Base-by-base conservation (phyloP, 2,329 filamentous ascomycete species). In the Monilinia laxa region DNA sequence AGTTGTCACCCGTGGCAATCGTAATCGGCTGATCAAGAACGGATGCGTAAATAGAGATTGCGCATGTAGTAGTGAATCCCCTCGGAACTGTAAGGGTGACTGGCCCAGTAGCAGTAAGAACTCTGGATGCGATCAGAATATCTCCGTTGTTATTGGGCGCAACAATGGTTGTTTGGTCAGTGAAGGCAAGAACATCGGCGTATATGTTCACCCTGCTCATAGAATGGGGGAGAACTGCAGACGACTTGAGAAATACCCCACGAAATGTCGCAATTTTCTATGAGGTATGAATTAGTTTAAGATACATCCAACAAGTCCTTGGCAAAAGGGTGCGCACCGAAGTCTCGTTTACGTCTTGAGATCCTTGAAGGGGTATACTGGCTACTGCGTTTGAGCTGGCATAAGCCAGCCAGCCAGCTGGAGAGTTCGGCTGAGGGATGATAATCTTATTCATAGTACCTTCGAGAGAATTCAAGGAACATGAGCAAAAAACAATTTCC, bases 391-490 rank as follows among this genome's bases (percentile, higher is more conserved):
- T 20, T 12, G 45, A 47, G 45, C 16, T 60, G 5, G 57, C 57
- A 23, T 49, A 60, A 20, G 57, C 57, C 20, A 49, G 42, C 57
- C 57, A 60, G 7, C 57, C 57, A 49, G 57, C 28, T 60, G 57
- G 57, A 16, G 57, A 35, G 20, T 60, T 49, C 1, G 57, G 57
- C 42, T 60, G 57, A 18, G 57, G 57, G 0, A 60, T 60, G 12
- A 60, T 49, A 7, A 49, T 49, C 11, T 23, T 60, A 12, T n/a
- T 60, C 57, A 60, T 60, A 7, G 6, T 60, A 28, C n/a, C 3
- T 14, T 25, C 25, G 11, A 12, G 23, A 49, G 23, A 52, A 10
- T 52, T 52, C n/a, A 16, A 52, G 23, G 25, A 52, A 16, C 3
- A 16, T 25, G 5, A 25, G 6, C 7, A 52, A 25, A 52, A 4